Conservation (phyloP, 2,329 filamentous ascomycete species). For the Mycosphaerelloides madeirae region DNA sequence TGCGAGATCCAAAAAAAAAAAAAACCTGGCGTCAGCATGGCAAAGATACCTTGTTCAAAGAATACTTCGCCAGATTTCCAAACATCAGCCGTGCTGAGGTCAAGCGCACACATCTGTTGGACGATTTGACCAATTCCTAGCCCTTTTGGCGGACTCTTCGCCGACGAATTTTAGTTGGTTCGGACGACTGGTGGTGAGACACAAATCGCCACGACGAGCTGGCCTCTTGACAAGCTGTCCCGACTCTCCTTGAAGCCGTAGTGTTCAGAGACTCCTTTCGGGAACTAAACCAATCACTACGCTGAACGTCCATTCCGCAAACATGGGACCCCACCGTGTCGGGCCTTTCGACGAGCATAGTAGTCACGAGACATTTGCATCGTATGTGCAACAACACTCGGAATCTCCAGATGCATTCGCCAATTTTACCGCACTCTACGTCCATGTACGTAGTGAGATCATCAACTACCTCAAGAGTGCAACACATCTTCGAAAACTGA, state of each 20-base stretch:
- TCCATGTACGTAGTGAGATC: slow-evolving; percentile 15
- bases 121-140: slow-evolving; percentile 10
- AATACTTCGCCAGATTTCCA: slow-evolving; percentile 18
- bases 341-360: too few species aligned
- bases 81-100: slow-evolving; percentile 17
- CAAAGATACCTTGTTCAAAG: slow-evolving; percentile 12
- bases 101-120: slow-evolving; percentile 11
- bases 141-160: slow-evolving; percentile 18
- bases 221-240: slow-evolving; percentile 13
- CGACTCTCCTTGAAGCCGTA: slow-evolving; percentile 16
- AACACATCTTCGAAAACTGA: slow-evolving; percentile 8
- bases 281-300: slow-evolving; percentile 11
- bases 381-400: neutral
- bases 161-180: slow-evolving; percentile 12
- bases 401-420: slow-evolving; percentile 10
- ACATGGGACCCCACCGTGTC: slow-evolving; percentile 11
- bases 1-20: slow-evolving; percentile 3
- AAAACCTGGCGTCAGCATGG: slow-evolving; percentile 16
- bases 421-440: slow-evolving; percentile 7
- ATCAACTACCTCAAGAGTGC: slow-evolving; percentile 10
- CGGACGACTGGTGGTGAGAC: slow-evolving; percentile 20
- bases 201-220: slow-evolving; percentile 7
- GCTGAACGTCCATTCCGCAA: slow-evolving; percentile 12
- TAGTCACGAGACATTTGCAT: neutral
- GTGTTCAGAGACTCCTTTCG: slow-evolving; percentile 13